phyloP scores from a whole-genome alignment of 2,329 filamentous ascomycete species.

The Chalaropsis thielavioides region DNA sequence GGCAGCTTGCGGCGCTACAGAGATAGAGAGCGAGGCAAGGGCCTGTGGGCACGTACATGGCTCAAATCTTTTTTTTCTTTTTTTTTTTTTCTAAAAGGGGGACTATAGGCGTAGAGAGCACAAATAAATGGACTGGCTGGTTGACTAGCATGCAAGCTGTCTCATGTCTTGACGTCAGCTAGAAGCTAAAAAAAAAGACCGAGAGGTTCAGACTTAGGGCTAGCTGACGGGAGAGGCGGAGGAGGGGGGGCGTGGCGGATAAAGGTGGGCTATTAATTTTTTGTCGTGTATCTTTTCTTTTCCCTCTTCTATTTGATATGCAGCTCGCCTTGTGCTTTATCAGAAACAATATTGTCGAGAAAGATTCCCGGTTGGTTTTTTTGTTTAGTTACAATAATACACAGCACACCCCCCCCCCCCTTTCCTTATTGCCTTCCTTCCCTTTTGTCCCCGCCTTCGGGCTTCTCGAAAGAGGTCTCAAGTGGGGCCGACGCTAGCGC shows the following conservation, averaged over 20 bases:
- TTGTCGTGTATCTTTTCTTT: background rate
- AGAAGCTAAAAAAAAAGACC: background rate
- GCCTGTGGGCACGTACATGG: too few species aligned
- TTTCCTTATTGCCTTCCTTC: background rate
- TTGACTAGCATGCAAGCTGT: too few species aligned
- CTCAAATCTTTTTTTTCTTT: too few species aligned
- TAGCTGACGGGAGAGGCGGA: background rate
- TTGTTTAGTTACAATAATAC: background rate
- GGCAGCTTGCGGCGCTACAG: background rate
- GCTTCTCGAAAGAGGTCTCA: slow-evolving; percentile 2
- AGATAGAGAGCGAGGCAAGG: too few species aligned
- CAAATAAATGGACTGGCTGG: too few species aligned
- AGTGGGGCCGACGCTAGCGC: background rate
- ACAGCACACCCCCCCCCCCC: background rate
- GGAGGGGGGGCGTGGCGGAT: background rate
- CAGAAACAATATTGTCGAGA: too few species aligned
- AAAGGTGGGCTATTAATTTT: background rate
- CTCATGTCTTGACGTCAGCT: background rate
- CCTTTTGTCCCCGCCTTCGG: background rate
- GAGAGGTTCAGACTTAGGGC: background rate
- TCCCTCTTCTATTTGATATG: too few species aligned
- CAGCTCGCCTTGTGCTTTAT: too few species aligned
- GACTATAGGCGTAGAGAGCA: too few species aligned
- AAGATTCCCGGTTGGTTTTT: background rate
- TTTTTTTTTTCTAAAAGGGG: too few species aligned